Evolutionary conservation across 2,329 filamentous ascomycete species (phyloP), one percentile per base, ranked within the genome.

Genomic region (Colletotrichum melonis): DNA sequence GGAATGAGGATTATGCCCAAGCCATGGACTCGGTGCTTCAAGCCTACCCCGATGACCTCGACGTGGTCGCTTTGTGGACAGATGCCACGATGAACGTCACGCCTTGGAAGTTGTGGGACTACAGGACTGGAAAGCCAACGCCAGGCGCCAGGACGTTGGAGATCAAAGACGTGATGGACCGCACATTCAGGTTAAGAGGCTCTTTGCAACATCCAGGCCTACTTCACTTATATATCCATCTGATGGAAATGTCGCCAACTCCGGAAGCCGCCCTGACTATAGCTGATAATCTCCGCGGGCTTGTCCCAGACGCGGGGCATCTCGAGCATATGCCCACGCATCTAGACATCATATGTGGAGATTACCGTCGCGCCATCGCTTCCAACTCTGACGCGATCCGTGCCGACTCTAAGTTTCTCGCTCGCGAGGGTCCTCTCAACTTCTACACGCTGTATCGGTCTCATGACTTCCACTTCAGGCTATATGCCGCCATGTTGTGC

Each of bases 401-500:
- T 0, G 92, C 92, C 1, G 93, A 96, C 78, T 89, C 93, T 63
- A 90, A 89, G 76, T 95, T 89, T 77, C 84, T 94, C 2, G 81
- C 83, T 0, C 84, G 86, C 5, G 85, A 88, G 8, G 92, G 93
- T 0, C 84, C 90, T 0, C 80, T 90, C 74, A 93, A 93, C 79
- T 95, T 95, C 79, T 96, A 95, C 82, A 92, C 92, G 0, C 87
- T 95, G 5, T 96, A 95, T 79, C 89, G 93, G 16, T 88, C 89
- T 63, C 94, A 96, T 79, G 87, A 95, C 78, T 92, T 92, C 77
- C 93, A 95, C 78, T 95, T 94, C 75, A 88, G 90, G 2, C 88
- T 95, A 63, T 95, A 95, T 78, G 91, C 92, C 0, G 93, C 93
- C 70, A 94, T 95, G 93, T 93, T 95, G 76, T 89, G 92, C 0